These are phyloP conservation scores for Mycena polygramma DNA, from an alignment of 768 basidiomycete genomes.

Conservation along the genomic window DNA sequence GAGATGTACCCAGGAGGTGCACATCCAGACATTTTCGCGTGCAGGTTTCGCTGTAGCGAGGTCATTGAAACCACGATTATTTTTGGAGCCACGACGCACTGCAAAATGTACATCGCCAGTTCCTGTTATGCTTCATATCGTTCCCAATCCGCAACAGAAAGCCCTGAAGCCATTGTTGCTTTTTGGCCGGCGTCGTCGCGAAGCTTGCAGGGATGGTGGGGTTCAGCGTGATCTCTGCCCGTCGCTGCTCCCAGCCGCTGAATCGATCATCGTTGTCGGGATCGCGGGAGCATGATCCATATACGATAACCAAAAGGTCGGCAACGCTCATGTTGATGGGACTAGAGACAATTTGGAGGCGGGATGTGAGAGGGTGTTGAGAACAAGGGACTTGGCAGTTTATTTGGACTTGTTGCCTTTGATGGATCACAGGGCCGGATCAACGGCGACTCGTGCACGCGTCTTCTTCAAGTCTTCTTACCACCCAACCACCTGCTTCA, in stretches of 20 bases:
- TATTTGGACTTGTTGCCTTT: no score
- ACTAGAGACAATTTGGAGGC: no score
- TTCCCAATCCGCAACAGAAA: constrained; percentile 4
- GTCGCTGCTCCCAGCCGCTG: constrained; percentile 24
- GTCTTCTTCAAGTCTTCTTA: no score
- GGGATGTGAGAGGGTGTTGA: no score
- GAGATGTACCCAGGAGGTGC: constrained; percentile 11
- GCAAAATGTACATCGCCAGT: constrained; percentile 35
- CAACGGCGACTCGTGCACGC: no score
- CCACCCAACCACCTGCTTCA: no score
- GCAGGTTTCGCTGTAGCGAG: constrained; percentile 14
- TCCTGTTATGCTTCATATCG: constrained; percentile 31
- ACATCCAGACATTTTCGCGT: constrained; percentile 23
- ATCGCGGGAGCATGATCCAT: constrained; percentile 24
- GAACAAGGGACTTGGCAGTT: no score
- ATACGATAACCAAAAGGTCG: constrained; percentile 18
- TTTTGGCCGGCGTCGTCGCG: constrained; percentile 12
- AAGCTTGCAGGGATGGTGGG: constrained; percentile 19
- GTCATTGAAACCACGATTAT: neutral
- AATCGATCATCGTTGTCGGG: constrained; percentile 22
- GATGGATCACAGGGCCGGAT: no score
- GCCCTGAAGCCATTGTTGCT: constrained; percentile 14
- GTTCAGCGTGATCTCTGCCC: constrained; percentile 22
- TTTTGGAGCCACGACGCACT: constrained; percentile 10
- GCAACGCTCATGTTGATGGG: neutral